Conservation (phyloP, 2,329 filamentous ascomycete species). For the Chaetothyriales sp. region DNA sequence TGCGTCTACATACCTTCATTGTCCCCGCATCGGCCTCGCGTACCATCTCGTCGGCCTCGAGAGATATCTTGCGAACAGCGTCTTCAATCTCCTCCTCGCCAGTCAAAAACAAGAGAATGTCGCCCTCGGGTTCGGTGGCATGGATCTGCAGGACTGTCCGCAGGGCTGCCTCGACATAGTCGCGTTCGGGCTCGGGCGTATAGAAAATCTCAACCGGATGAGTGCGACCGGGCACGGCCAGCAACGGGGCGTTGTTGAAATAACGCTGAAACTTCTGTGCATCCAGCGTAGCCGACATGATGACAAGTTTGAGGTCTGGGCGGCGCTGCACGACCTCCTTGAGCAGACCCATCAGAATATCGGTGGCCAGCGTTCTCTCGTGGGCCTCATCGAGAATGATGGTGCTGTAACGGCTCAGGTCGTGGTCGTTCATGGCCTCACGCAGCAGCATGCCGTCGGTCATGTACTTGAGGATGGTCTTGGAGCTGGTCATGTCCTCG, state of each 20-base stretch:
- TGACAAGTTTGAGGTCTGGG: constrained; percentile 89
- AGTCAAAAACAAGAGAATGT: constrained; percentile 86
- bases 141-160: constrained; percentile 95
- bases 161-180: constrained; percentile 91
- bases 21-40: constrained; percentile 84
- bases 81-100: constrained; percentile 99
- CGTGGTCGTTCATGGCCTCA: constrained; percentile 91
- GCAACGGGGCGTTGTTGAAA: constrained; percentile 83
- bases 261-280: constrained; percentile 97
- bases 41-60: constrained; percentile 84
- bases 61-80: constrained; percentile 73
- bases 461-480: constrained; percentile 97
- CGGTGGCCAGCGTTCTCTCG: constrained; percentile 90
- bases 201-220: constrained; percentile 98
- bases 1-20: constrained; percentile 34
- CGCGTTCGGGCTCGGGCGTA: constrained; percentile 85
- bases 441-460: constrained; percentile 96
- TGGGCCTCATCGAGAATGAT: constrained; percentile 98
- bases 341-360: constrained; percentile 90
- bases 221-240: constrained; percentile 87
- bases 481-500: constrained; percentile 78
- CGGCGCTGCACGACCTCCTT: constrained; percentile 75
- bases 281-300: constrained; percentile 96
- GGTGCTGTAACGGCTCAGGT: constrained; percentile 82
- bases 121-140: constrained; percentile 77